phyloP scores from a whole-genome alignment of 2,329 filamentous ascomycete genomes.

The Xylariaceae sp. region DNA sequence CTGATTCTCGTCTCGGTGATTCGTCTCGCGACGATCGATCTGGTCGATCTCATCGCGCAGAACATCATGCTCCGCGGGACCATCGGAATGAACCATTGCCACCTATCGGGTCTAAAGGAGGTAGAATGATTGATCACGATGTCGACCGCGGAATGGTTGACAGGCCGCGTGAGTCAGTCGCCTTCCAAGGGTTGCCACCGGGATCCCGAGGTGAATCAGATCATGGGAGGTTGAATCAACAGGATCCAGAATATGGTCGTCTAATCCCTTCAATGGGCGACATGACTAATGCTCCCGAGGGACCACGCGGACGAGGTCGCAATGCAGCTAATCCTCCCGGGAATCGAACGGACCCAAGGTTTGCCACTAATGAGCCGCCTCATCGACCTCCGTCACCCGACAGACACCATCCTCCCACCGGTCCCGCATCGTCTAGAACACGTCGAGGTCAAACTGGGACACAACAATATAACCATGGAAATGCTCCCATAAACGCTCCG shows the following conservation, averaged over 20 bases:
- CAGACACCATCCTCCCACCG: slow-evolving; percentile 53
- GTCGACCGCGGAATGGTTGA: slow-evolving; percentile 45
- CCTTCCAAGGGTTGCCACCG: slow-evolving; percentile 42
- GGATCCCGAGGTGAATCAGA: slow-evolving; percentile 49
- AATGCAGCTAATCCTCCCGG: slow-evolving; percentile 43
- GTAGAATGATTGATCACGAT: slow-evolving; percentile 41
- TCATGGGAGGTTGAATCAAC: slow-evolving; percentile 52
- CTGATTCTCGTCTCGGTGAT: slow-evolving; percentile 42
- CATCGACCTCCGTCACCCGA: slow-evolving; percentile 51
- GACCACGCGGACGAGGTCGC: slow-evolving; percentile 55
- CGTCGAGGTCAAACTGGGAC: slow-evolving; percentile 44
- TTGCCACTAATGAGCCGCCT: slow-evolving; percentile 43
- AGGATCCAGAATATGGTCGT: slow-evolving; percentile 66
- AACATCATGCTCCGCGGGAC: slow-evolving; percentile 38
- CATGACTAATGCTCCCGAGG: slow-evolving; percentile 53
- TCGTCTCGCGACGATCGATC: slow-evolving; percentile 50
- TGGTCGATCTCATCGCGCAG: slow-evolving; percentile 45
- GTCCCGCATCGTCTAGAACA: slow-evolving; percentile 53
- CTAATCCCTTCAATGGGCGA: slow-evolving; percentile 50
- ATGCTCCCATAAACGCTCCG: slow-evolving; percentile 30
- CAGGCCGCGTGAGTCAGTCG: slow-evolving; percentile 44
- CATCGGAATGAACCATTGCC: slow-evolving; percentile 34
- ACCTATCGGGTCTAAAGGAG: slow-evolving; percentile 28
- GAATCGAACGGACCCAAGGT: slow-evolving; percentile 49
- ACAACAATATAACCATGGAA: slow-evolving; percentile 26